Evolutionary conservation across 139 green algal species (phyloP), one percentile per base, ranked within the genome.

Genomic region (Tetradesmus obliquus): DNA sequence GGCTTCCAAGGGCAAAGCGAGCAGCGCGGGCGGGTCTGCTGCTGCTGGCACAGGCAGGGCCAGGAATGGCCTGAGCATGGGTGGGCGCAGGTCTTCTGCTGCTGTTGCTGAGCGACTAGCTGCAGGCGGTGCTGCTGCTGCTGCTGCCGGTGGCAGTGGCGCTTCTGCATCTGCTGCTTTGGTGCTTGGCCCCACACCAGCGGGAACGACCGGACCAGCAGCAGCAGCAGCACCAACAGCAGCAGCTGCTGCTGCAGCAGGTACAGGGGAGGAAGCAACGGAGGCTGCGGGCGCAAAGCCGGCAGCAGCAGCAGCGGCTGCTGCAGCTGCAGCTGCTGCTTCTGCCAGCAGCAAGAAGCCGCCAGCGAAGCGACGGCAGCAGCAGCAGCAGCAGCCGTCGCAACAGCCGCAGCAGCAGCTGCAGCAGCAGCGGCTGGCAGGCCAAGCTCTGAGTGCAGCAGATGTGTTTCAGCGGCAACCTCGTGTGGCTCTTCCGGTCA

Each of bases 251-350:
- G 81, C 57, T 58, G 83, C 55, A 58, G 83, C 55, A n/a, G 54
- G 53, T 69, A 53, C 81, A 84, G 22, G 32, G 12, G 74, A 19
- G 32, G 17, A n/a, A n/a, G n/a, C n/a, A n/a, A n/a, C n/a, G n/a
- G n/a, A n/a, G n/a, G n/a, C n/a, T n/a, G n/a, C n/a, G n/a, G n/a
- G n/a, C n/a, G n/a, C n/a, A n/a, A n/a, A n/a, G n/a, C n/a, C n/a
- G 24, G 57, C 57, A 79, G 83, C 55, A 88, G 83, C 55, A 55
- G 58, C 83, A 88, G 83, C 83, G 54, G 53, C 66, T 3, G 81
- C 57, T 58, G 83, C 55, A 58, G 83, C 55, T 1, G 24, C 83
- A 88, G 83, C 83, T 24, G 5, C 20, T 12, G 81, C 81, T 32
- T 51, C 53, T 69, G 53, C 53, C 10, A 60, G 66, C 8, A 32